Base-by-base conservation (phyloP, 208 protist genomes). In the Trypanosoma melophagium region DNA sequence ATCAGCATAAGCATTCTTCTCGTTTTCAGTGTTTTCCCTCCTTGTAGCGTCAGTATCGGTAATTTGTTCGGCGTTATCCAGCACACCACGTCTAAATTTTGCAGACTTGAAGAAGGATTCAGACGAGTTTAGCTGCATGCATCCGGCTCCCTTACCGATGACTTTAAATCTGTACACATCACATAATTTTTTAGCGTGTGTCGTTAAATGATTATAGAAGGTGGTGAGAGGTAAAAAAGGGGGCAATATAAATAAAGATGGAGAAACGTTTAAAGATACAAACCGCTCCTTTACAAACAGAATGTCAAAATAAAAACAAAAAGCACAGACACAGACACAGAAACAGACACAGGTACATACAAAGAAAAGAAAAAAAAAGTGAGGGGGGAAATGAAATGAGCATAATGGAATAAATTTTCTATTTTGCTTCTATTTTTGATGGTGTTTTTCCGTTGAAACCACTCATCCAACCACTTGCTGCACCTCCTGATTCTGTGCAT, bases 361-460 rank as follows among this genome's bases (percentile, higher is more conserved):
- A 22, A 57, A 38, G 55, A 59, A 47, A 59, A 72, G 52, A 66
- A 19, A 54, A 65, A 72, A 66, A 52, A 53, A 66, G 16, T 38
- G 13, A n/a, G 16, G 2, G 24, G 50, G 4, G 51, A 35, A 31
- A 60, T 31, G 5, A 35, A 35, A 35, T 35, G 28, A 35, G 28
- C 28, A 35, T 35, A 1, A 35, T 35, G 28, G 28, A 35, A 35
- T 35, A 35, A 35, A 35, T 7, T 35, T 35, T 35, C 1, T 35
- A 35, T 35, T 5, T 35, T 35, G 28, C 28, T 35, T 35, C 28
- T 35, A 35, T 35, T 35, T 35, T 35, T 35, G 28, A 35, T 47
- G 42, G 16, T 47, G 16, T n/a, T 47, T 7, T 28, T 16, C 19
- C 19, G 12, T 19, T 57, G 16, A 28, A 17, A 44, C 3, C n/a